These are phyloP conservation scores for Thermothielavioides terrestris DNA, from an alignment of 495 filamentous ascomycete species.

Conservation along the genomic window DNA sequence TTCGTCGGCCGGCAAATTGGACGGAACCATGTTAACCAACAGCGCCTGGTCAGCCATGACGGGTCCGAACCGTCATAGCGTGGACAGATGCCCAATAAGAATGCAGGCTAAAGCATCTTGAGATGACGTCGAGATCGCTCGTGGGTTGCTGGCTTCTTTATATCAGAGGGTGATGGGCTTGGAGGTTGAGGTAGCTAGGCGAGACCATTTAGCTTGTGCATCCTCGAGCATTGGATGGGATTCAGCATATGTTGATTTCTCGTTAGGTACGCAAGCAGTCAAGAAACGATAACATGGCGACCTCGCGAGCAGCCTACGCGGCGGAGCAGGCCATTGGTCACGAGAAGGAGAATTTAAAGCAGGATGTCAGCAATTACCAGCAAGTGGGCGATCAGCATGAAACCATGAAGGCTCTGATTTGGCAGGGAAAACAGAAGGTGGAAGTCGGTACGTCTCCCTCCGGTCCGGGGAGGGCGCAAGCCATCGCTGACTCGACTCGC, in stretches of 20 bases:
- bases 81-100: background rate
- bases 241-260: too few relatives aligned
- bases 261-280: too few relatives aligned
- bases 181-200: too few relatives aligned
- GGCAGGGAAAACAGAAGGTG: constrained; percentile 64
- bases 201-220: too few relatives aligned
- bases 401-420: constrained; percentile 65
- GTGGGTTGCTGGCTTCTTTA: too few relatives aligned
- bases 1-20: background rate
- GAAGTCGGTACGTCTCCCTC: constrained; percentile 35
- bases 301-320: constrained; percentile 54
- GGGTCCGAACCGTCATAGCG: background rate
- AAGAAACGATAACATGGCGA: constrained; percentile 35
- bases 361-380: constrained; percentile 49
- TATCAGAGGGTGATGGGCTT: too few relatives aligned
- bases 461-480: background rate
- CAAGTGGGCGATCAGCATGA: constrained; percentile 36
- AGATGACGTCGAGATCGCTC: background rate
- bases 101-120: background rate
- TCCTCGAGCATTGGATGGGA: too few relatives aligned
- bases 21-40: background rate
- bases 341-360: constrained; percentile 47
- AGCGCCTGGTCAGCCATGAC: background rate
- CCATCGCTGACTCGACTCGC: background rate
- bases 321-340: constrained; percentile 62